Evolutionary conservation across 2,329 filamentous ascomycete genomes (phyloP).

Genomic region (Trichoderma oligosporum): DNA sequence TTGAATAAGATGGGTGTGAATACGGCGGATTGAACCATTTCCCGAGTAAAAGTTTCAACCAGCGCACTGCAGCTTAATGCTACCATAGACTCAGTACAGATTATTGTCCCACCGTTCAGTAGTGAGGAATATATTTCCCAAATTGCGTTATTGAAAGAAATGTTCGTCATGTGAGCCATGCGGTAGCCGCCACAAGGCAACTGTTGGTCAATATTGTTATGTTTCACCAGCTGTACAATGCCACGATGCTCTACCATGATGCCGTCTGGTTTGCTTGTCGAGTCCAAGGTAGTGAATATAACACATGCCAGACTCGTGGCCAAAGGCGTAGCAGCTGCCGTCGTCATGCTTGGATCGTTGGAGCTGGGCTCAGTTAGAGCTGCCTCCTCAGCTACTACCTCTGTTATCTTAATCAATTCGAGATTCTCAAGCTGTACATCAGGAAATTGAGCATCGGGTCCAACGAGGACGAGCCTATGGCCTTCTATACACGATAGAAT

Average conservation of each 20-base stretch:
- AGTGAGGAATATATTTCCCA: slow-evolving; percentile 1
- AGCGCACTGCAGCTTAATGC: not conserved
- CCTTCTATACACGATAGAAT: slow-evolving; percentile 21
- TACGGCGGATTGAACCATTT: not conserved
- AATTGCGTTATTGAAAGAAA: slow-evolving; percentile 2
- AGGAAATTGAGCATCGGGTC: slow-evolving; percentile 4
- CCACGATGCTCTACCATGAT: slow-evolving; percentile 8
- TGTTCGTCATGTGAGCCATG: slow-evolving; percentile 5
- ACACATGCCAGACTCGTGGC: slow-evolving; percentile 7
- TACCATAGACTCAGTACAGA: slow-evolving; percentile 7
- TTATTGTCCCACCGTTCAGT: slow-evolving; percentile 9
- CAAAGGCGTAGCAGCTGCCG: not conserved
- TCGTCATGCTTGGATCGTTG: not conserved
- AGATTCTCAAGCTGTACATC: slow-evolving; percentile 1
- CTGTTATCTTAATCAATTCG: slow-evolving; percentile 17
- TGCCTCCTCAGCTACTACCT: too few relatives aligned
- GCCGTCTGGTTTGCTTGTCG: slow-evolving; percentile 1
- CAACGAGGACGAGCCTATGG: slow-evolving; percentile 22
- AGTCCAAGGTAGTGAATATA: slow-evolving; percentile 9
- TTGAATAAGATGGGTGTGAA: slow-evolving; percentile 2
- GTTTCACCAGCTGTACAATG: not conserved
- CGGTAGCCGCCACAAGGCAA: not conserved
- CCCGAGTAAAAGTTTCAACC: not conserved
- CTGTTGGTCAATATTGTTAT: not conserved
- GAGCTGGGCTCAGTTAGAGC: slow-evolving; percentile 41